Conservation (phyloP, 371 early-diverging fungal genomes). For the Mucor saturninus region DNA sequence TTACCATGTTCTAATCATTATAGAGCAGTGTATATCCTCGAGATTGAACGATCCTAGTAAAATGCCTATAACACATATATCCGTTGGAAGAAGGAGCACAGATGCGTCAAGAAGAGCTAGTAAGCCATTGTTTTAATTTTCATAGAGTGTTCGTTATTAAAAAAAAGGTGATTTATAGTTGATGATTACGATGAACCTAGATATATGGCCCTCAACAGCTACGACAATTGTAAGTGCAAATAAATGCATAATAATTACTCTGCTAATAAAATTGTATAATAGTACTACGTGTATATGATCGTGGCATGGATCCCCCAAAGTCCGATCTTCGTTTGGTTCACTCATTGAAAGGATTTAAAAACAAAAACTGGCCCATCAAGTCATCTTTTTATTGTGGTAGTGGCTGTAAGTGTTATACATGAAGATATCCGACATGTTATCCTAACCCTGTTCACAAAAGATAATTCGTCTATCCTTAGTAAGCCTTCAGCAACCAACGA, state of each 20-base stretch:
- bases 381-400: conserved; percentile 77
- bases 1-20: not conserved
- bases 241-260: no score
- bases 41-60: conserved; percentile 67
- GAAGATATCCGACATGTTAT: not conserved
- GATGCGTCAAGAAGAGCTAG: conserved; percentile 57
- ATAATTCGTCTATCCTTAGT: conserved; percentile 51
- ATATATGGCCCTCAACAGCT: conserved; percentile 85
- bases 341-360: conserved; percentile 82
- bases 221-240: conserved; percentile 77
- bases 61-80: conserved; percentile 83
- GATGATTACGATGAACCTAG: conserved; percentile 78
- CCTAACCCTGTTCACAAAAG: conserved; percentile 15
- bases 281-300: conserved; percentile 87
- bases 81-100: conserved; percentile 58
- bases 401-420: conserved; percentile 60
- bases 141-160: conserved; percentile 1
- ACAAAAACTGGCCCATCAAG: conserved; percentile 91
- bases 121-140: conserved; percentile 11
- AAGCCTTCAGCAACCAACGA: conserved; percentile 39
- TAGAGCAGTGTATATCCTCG: conserved; percentile 62
- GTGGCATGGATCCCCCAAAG: conserved; percentile 77
- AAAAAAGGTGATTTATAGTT: conserved; percentile 26
- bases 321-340: conserved; percentile 69
- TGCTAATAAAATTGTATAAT: not conserved